Percentiles rank a stretch among this genome's conserved stretches.
These are phyloP conservation scores for Cyanidioschyzon merolae DNA, from an alignment of 23 red algal genomes.

Conservation along the genomic window DNA sequence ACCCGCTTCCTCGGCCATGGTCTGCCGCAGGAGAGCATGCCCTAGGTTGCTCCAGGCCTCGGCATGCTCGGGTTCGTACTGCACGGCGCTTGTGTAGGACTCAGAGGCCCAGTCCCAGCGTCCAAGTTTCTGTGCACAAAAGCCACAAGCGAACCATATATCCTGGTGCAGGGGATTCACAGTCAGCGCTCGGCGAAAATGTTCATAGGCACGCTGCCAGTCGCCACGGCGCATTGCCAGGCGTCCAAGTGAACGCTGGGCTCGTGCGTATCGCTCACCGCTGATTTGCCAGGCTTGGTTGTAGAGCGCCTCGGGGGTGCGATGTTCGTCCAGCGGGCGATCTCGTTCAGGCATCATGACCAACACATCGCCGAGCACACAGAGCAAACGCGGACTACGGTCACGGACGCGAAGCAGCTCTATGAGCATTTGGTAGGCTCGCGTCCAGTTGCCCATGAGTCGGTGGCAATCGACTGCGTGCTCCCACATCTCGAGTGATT, in stretches of 20 bases:
- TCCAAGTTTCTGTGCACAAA: constrained; percentile 43
- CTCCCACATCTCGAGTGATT: constrained; percentile 69
- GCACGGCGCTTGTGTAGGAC: constrained; percentile 70
- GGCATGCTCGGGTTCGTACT: constrained; percentile 64
- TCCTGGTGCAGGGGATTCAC: constrained; percentile 85
- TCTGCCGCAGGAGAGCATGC: constrained; percentile 36
- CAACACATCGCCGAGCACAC: constrained; percentile 71
- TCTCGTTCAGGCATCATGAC: background rate
- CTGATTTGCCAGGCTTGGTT: constrained; percentile 66
- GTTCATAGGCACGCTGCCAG: constrained; percentile 34
- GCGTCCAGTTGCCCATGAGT: constrained; percentile 63
- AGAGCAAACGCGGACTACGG: constrained; percentile 49
- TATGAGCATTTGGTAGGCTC: constrained; percentile 47
- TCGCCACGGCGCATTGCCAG: constrained; percentile 33
- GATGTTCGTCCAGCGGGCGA: background rate
- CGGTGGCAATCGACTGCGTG: constrained; percentile 90
- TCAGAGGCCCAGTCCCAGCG: constrained; percentile 39
- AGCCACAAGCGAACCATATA: constrained; percentile 65
- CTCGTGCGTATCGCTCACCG: constrained; percentile 59
- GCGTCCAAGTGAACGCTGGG: constrained; percentile 60
- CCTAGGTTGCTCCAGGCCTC: constrained; percentile 97
- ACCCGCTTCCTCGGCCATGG: background rate
- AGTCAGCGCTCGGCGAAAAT: constrained; percentile 38
- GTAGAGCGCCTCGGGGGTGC: constrained; percentile 35
- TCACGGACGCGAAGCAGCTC: constrained; percentile 33